Conservation (phyloP, 1,139 yeast species). For the Blastobotrys arbuscula region DNA sequence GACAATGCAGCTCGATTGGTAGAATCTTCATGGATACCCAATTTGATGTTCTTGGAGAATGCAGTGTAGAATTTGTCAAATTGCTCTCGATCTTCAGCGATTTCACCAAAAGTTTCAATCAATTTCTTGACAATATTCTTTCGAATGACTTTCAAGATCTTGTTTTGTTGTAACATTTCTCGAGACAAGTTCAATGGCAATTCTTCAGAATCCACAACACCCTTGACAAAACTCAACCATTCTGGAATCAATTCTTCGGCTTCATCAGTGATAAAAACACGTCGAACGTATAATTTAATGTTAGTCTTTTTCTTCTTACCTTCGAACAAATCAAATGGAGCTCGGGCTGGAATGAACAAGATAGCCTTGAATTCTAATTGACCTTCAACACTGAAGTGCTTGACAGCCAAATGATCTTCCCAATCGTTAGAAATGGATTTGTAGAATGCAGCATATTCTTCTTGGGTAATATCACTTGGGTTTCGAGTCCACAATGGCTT, state of each 20-base stretch:
- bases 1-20: slow-evolving; percentile 96
- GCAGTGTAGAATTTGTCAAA: slow-evolving; percentile 98
- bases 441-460: slow-evolving; percentile 99
- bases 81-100: slow-evolving; percentile 98
- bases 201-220: slow-evolving; percentile 99
- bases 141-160: slow-evolving; percentile 98
- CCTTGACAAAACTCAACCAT: slow-evolving; percentile 96
- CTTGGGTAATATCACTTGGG: slow-evolving; percentile 96
- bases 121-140: slow-evolving; percentile 99
- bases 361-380: slow-evolving; percentile 99
- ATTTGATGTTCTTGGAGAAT: slow-evolving; percentile 96
- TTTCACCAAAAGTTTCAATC: slow-evolving; percentile 97
- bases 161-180: slow-evolving; percentile 99
- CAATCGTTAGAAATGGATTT: slow-evolving; percentile 99
- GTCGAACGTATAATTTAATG: slow-evolving; percentile 98
- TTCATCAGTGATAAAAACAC: slow-evolving; percentile 99
- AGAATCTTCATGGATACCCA: slow-evolving; percentile 98
- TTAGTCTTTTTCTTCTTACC: slow-evolving; percentile 97
- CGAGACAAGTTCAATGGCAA: slow-evolving; percentile 99
- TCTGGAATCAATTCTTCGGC: slow-evolving; percentile 99
- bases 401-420: slow-evolving; percentile 99
- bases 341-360: slow-evolving; percentile 97
- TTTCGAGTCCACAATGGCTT: slow-evolving; percentile 99
- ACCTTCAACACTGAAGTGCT: slow-evolving; percentile 99
- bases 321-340: slow-evolving; percentile 98